Conservation (phyloP, 1,284 basidiomycete genomes). For the Rhodotorula sp. region DNA sequence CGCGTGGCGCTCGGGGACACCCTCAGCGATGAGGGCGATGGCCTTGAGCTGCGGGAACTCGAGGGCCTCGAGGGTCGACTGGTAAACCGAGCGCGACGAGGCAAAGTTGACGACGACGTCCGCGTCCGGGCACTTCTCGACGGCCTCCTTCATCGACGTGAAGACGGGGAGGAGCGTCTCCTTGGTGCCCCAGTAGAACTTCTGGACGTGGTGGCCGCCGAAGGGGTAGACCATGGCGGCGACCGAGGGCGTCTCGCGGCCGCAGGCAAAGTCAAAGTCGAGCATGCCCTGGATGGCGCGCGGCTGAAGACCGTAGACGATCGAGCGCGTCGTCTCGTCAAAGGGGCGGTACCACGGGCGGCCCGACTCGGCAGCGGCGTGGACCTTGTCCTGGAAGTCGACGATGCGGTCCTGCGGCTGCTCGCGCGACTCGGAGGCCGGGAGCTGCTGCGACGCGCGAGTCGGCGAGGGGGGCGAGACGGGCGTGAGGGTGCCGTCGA, state of each 20-base stretch:
- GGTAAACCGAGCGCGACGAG: slow-evolving; percentile 90
- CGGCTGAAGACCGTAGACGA: slow-evolving; percentile 97
- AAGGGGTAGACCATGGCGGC: slow-evolving; percentile 99
- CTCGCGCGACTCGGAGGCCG: slow-evolving; percentile 63
- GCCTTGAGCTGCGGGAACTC: slow-evolving; percentile 69
- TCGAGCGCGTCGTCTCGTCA: slow-evolving; percentile 86
- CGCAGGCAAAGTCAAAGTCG: slow-evolving; percentile 98
- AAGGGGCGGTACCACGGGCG: slow-evolving; percentile 86
- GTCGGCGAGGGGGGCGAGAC: slow-evolving; percentile 35
- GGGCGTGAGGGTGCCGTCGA: slow-evolving; percentile 33
- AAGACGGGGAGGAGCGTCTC: slow-evolving; percentile 98
- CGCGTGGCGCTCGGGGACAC: slow-evolving; percentile 96
- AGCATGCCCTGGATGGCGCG: slow-evolving; percentile 99
- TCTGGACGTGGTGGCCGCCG: slow-evolving; percentile 99
- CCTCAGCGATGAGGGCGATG: slow-evolving; percentile 95
- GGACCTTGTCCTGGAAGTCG: slow-evolving; percentile 76
- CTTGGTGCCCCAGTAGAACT: slow-evolving; percentile 95
- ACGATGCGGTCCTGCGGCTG: slow-evolving; percentile 61
- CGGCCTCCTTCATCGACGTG: slow-evolving; percentile 87
- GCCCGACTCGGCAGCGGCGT: slow-evolving; percentile 61
- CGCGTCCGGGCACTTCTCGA: slow-evolving; percentile 92
- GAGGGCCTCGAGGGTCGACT: slow-evolving; percentile 88
- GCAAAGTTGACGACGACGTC: slow-evolving; percentile 99
- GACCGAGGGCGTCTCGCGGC: slow-evolving; percentile 86
- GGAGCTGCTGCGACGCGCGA: slow-evolving; percentile 12